Base-by-base conservation (phyloP, 352 stramenopile species). In the Blastocystis sp. region DNA sequence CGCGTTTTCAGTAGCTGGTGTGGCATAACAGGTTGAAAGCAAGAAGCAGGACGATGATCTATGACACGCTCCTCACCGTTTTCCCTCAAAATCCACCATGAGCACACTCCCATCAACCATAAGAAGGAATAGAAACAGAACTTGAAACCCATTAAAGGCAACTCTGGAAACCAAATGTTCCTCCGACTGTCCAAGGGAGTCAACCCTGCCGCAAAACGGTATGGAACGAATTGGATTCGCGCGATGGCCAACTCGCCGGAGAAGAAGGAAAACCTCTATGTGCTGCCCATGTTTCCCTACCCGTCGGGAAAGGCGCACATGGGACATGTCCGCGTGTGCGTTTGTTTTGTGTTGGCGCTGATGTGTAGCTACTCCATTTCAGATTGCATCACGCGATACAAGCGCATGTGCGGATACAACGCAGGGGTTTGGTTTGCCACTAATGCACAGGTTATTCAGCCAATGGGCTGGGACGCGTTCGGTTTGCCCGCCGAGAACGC, bases 381-480 rank as follows among this genome's bases (percentile, higher is more conserved):
- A 62, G 97, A 99, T 91, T 95, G 97, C 69, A 97, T 99, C 92
- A 91, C 96, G 28, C 94, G 97, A 0, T 96, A 98, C 87, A 98
- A 96, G 91, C 92, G 95, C 57, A 98, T 99, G 96, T 95, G 96
- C 63, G 95, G 94, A 38, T 97, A 95, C 89, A 93, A 98, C 89
- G 96, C 99, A 68, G 34, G 17, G 1, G 0, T 19, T 17, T 57
- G 21, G 42, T 17, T 9, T 3, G 11, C 0, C 19, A 34, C 21
- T 76, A 14, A 40, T 24, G 19, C 14, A 28, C 78, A 88, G 78
- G 78, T 88, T 62, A 90, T 99, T 59, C 97, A 99, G 90, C 97
- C 97, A 0, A 99, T 99, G 92, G 97, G 97, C 45, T 99, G 96
- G 96, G 97, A 99, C 91, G 96, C 96, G 21, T 99, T 99, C 92